Conservation (phyloP, 169 alveolate genomes). For the Eimeria praecox region DNA sequence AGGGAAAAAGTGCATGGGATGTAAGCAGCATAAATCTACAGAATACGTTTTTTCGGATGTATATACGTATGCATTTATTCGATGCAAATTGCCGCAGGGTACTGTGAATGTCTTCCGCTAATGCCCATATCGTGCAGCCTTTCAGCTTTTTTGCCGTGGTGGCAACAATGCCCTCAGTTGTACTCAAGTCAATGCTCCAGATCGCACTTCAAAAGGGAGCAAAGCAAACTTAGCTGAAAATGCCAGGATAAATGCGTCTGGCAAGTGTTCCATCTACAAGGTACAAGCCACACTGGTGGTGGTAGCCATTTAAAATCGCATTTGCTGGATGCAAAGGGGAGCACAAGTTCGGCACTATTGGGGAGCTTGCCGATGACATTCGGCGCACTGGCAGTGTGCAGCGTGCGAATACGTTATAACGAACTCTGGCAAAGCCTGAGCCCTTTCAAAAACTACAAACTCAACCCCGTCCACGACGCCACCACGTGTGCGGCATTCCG, state of each 20-base stretch:
- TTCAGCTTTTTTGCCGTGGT: neutral
- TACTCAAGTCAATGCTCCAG: neutral
- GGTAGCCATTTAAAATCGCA: neutral
- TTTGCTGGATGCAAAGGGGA: neutral
- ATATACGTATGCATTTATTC: neutral
- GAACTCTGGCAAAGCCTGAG: conserved; percentile 82
- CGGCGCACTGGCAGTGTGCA: conserved; percentile 77
- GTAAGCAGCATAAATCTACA: neutral
- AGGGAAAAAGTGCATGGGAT: neutral
- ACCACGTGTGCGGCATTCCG: conserved; percentile 82
- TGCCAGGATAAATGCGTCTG: neutral
- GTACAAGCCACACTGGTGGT: neutral
- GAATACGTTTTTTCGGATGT: neutral
- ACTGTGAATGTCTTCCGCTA: neutral
- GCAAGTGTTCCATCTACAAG: neutral
- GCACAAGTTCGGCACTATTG: conserved; percentile 40
- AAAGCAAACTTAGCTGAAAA: neutral
- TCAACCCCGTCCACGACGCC: conserved; percentile 83
- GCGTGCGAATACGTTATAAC: conserved; percentile 78
- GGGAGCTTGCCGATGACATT: conserved; percentile 45
- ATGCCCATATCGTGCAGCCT: neutral
- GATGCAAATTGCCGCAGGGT: neutral
- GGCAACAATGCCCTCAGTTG: neutral
- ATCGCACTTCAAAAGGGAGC: neutral
- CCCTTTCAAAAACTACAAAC: conserved; percentile 81